These are phyloP conservation scores for Pythium plurisporium DNA, from an alignment of 352 stramenopile genomes.

Conservation along the genomic window DNA sequence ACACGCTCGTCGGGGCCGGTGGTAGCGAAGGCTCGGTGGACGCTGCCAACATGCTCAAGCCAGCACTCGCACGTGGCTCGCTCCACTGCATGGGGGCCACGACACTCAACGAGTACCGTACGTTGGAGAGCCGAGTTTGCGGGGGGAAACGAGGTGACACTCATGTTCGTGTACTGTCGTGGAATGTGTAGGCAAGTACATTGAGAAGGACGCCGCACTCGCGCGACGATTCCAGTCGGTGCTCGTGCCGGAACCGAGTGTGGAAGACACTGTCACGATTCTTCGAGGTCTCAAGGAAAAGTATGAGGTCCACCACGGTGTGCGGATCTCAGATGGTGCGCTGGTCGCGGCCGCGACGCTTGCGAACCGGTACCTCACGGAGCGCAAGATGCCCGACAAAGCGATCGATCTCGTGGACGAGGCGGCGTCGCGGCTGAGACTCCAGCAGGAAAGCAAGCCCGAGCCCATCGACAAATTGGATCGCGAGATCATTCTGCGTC, in stretches of 20 bases:
- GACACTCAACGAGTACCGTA: conserved; percentile 96
- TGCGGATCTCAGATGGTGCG: conserved; percentile 92
- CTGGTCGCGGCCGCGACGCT: conserved; percentile 94
- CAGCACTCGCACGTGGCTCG: conserved; percentile 94
- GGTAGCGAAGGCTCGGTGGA: conserved; percentile 93
- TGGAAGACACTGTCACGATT: conserved; percentile 95
- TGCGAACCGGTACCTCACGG: conserved; percentile 90
- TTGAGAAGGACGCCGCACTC: conserved; percentile 98
- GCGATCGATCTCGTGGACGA: conserved; percentile 96
- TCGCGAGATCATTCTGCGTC: conserved; percentile 84
- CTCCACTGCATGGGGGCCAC: conserved; percentile 97
- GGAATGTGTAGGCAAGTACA: conserved; percentile 63
- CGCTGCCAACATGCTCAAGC: conserved; percentile 97
- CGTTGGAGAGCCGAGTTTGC: background rate
- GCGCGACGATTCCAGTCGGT: conserved; percentile 98
- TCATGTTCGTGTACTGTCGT: background rate
- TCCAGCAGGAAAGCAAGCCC: conserved; percentile 93
- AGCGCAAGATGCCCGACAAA: conserved; percentile 92
- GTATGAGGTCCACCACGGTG: conserved; percentile 97
- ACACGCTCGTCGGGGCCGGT: conserved; percentile 94
- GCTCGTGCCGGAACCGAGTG: conserved; percentile 90
- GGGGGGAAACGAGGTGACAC: no score
- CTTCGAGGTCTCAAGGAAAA: conserved; percentile 92
- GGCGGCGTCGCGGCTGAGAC: conserved; percentile 84
- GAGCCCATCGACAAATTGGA: conserved; percentile 96